These are phyloP conservation scores for Colletotrichum spaethianum DNA, from an alignment of 2,329 filamentous ascomycete species.

Conservation along the genomic window DNA sequence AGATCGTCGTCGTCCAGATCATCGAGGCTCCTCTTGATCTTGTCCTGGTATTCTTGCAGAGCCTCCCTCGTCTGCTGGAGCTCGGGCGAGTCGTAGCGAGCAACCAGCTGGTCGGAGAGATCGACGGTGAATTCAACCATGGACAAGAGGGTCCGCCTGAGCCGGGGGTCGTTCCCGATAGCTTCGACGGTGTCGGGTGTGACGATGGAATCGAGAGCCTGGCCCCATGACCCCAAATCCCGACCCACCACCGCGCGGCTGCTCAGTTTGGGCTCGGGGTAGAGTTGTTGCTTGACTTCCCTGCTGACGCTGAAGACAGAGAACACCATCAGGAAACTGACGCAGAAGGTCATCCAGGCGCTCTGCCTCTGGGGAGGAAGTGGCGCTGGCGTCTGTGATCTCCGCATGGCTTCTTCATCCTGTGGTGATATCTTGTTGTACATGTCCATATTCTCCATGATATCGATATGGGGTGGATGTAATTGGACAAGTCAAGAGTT, in stretches of 20 bases:
- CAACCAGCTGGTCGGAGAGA: slow-evolving; percentile 29
- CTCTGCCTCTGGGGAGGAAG: neutral
- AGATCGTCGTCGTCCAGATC: neutral
- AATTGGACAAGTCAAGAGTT: no score
- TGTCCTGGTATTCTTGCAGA: slow-evolving; percentile 30
- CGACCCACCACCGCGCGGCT: neutral
- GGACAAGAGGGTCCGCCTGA: slow-evolving; percentile 35
- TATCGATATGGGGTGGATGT: neutral
- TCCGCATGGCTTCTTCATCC: neutral
- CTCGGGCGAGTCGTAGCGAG: slow-evolving; percentile 28
- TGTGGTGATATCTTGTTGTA: slow-evolving; percentile 17
- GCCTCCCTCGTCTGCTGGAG: slow-evolving; percentile 35
- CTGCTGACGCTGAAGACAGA: slow-evolving; percentile 37
- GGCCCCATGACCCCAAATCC: slow-evolving; percentile 32
- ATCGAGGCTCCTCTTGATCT: slow-evolving; percentile 24
- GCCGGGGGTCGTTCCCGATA: slow-evolving; percentile 34
- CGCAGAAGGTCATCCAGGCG: slow-evolving; percentile 15
- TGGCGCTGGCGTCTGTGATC: neutral
- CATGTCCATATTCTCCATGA: slow-evolving; percentile 24
- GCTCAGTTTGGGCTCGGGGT: neutral
- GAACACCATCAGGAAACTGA: slow-evolving; percentile 32
- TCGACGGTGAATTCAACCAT: slow-evolving; percentile 41
- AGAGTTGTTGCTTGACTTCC: slow-evolving; percentile 25
- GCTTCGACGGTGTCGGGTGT: slow-evolving; percentile 32
- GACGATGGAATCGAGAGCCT: slow-evolving; percentile 35